A percentile compares a stretch with the other conserved stretches of the same genome.
Evolutionary conservation across 2,329 filamentous ascomycete genomes (phyloP).

Genomic region (Hypoxylon sp.): DNA sequence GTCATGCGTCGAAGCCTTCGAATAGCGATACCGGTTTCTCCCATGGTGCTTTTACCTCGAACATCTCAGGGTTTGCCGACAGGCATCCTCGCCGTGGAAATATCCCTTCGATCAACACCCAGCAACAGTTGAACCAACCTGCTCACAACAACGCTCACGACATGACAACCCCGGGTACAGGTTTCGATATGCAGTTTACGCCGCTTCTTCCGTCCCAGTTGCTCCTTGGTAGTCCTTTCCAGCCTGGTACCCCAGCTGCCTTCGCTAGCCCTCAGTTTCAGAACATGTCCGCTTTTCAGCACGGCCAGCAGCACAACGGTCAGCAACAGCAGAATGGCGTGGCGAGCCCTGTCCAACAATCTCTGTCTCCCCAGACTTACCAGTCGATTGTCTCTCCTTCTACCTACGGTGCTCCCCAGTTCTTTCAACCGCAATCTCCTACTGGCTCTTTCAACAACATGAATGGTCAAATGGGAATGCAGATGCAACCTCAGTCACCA

Average conservation of each 20-base stretch:
- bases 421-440: constrained; percentile 88
- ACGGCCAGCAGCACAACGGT: constrained; percentile 64
- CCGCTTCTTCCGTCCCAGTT: constrained; percentile 94
- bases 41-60: constrained; percentile 90
- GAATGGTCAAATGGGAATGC: constrained; percentile 70
- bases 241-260: constrained; percentile 90
- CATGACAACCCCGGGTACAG: constrained; percentile 88
- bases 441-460: constrained; percentile 80
- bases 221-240: constrained; percentile 95
- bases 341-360: constrained; percentile 81
- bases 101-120: constrained; percentile 93
- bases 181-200: constrained; percentile 98
- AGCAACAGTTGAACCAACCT: constrained; percentile 68
- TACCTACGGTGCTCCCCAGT: constrained; percentile 83
- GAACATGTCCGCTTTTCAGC: constrained; percentile 82
- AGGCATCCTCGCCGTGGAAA: constrained; percentile 87
- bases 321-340: constrained; percentile 69
- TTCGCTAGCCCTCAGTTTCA: constrained; percentile 95
- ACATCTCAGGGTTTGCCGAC: constrained; percentile 87
- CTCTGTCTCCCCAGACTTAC: constrained; percentile 86
- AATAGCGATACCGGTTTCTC: constrained; percentile 91
- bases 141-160: constrained; percentile 73
- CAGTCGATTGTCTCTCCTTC: constrained; percentile 89
- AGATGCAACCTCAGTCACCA: constrained; percentile 77
- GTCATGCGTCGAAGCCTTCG: constrained; percentile 83